Evolutionary conservation across 495 filamentous ascomycete species (phyloP).

Genomic region (Thermochaetoides thermophila): DNA sequence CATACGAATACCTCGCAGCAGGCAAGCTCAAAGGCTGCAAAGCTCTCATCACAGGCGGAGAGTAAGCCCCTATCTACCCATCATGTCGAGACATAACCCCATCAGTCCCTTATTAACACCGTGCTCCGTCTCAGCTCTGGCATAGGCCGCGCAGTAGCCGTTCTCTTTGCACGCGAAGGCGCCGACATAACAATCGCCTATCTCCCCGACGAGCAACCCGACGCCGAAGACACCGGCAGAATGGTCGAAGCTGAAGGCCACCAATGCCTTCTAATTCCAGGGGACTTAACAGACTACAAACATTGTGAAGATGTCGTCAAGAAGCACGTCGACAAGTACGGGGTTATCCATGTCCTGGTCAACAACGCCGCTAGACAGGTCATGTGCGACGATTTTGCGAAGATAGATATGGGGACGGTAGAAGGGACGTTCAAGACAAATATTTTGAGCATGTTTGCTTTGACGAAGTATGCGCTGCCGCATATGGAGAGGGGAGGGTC

Average conservation of each 20-base stretch:
- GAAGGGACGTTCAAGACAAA: constrained; percentile 42
- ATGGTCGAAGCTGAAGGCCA: constrained; percentile 33
- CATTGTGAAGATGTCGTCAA: constrained; percentile 35
- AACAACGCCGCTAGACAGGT: constrained; percentile 49
- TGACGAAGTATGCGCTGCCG: constrained; percentile 44
- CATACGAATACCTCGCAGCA: constrained; percentile 16
- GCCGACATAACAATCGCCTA: constrained; percentile 41
- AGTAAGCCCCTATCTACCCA: constrained; percentile 18
- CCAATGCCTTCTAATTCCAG: constrained; percentile 31
- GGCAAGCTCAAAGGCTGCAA: constrained; percentile 37
- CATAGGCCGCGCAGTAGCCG: constrained; percentile 39
- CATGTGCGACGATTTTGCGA: constrained; percentile 33
- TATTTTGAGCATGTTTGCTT: constrained; percentile 46
- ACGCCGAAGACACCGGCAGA: constrained; percentile 39
- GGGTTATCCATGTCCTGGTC: constrained; percentile 40
- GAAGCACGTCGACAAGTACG: constrained; percentile 33
- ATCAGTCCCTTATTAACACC: background rate
- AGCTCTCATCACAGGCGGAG: constrained; percentile 42
- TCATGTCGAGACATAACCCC: no score
- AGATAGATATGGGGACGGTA: constrained; percentile 35
- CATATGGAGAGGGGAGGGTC: constrained; percentile 39
- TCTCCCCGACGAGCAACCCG: constrained; percentile 36
- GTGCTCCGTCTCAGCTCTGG: constrained; percentile 23
- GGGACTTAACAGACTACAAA: constrained; percentile 32
- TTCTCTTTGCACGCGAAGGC: constrained; percentile 42